These are phyloP conservation scores for Intubia oerlemansii DNA, from an alignment of 2,329 filamentous ascomycete species.

Conservation along the genomic window DNA sequence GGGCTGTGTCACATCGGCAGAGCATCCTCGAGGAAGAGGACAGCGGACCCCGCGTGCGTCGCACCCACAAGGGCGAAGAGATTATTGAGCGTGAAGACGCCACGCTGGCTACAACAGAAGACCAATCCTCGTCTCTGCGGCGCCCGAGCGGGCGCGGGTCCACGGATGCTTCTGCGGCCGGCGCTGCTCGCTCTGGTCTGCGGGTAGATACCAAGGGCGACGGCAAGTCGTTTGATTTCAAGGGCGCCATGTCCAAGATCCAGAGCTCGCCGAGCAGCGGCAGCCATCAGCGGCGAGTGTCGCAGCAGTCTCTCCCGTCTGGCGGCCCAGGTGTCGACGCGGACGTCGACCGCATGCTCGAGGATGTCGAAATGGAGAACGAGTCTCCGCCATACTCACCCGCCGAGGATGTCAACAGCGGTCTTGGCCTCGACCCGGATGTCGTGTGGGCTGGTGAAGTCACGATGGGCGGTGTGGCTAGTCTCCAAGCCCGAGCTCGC, in stretches of 20 bases:
- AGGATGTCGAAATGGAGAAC: conserved; percentile 52
- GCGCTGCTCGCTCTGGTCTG: no score
- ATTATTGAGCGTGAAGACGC: conserved; percentile 37
- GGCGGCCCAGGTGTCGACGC: conserved; percentile 51
- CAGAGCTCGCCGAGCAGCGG: conserved; percentile 51
- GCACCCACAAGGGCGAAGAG: conserved; percentile 91
- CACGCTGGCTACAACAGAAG: no score
- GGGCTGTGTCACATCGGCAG: conserved; percentile 59
- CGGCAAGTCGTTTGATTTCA: conserved; percentile 56
- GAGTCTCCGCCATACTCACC: conserved; percentile 70
- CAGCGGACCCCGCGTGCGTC: conserved; percentile 53
- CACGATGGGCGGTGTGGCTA: conserved; percentile 56
- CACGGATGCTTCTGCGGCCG: no score
- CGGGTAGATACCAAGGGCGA: conserved; percentile 23
- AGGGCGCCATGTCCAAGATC: conserved; percentile 65
- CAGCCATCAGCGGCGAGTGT: conserved; percentile 23
- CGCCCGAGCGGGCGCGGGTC: conserved; percentile 15
- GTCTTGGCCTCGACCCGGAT: conserved; percentile 47
- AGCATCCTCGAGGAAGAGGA: conserved; percentile 54
- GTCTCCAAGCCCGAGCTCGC: conserved; percentile 57
- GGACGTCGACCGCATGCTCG: conserved; percentile 74
- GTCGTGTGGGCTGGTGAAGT: conserved; percentile 61
- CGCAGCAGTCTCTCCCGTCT: conserved; percentile 21
- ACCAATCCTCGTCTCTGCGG: conserved; percentile 10
- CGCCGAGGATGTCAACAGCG: conserved; percentile 40